Evolutionary conservation across 2,329 filamentous ascomycete genomes (phyloP).

Genomic region (Plenodomus tracheiphilus): DNA sequence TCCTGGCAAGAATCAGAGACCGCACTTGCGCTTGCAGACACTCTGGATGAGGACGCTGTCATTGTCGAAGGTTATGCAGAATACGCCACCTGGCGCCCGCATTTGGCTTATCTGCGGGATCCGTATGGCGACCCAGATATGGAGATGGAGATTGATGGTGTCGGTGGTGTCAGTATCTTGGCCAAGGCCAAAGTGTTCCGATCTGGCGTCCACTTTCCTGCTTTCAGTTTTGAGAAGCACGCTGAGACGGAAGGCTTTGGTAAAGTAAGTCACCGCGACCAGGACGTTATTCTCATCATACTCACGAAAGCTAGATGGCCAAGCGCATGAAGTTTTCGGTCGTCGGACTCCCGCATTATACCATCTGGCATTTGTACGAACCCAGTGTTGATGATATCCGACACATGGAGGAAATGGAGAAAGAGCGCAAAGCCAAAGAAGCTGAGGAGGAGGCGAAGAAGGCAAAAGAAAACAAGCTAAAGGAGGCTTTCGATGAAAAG

Average conservation of each 20-base stretch:
- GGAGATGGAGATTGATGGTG: constrained; percentile 99
- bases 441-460: constrained; percentile 75
- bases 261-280: constrained; percentile 66
- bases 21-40: constrained; percentile 88
- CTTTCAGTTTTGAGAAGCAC: constrained; percentile 98
- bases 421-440: constrained; percentile 78
- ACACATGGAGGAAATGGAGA: constrained; percentile 99
- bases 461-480: constrained; percentile 75
- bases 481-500: constrained; percentile 77
- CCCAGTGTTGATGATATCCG: constrained; percentile 96
- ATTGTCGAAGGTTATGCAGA: constrained; percentile 99
- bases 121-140: constrained; percentile 98
- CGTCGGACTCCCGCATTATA: constrained; percentile 94
- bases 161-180: constrained; percentile 95
- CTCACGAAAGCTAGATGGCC: constrained; percentile 72
- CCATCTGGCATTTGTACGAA: constrained; percentile 99
- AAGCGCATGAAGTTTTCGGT: constrained; percentile 95
- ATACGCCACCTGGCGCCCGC: constrained; percentile 96
- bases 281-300: not conserved
- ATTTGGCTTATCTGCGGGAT: constrained; percentile 93
- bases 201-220: constrained; percentile 93
- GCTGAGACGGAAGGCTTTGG: constrained; percentile 98
- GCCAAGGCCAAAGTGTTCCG: constrained; percentile 96
- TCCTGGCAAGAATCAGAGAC: constrained; percentile 99
- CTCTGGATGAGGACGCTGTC: constrained; percentile 94